Percentiles rank a stretch among this genome's conserved stretches.
These are phyloP conservation scores for Dissophora ornata DNA, from an alignment of 192 early-diverging fungal genomes.

Conservation along the genomic window DNA sequence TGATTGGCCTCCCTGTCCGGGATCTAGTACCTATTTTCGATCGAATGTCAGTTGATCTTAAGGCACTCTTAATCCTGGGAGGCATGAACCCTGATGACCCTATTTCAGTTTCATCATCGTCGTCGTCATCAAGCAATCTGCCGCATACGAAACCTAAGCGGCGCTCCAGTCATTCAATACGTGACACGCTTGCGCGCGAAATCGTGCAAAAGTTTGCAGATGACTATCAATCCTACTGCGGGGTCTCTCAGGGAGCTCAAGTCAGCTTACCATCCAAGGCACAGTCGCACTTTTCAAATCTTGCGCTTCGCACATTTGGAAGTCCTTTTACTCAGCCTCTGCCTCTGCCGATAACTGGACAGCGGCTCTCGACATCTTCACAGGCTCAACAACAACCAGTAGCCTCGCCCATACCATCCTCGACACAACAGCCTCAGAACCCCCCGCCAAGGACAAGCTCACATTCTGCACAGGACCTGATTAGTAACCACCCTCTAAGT, in stretches of 20 bases:
- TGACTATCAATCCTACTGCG: slow-evolving; percentile 23
- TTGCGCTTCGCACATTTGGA: slow-evolving; percentile 18
- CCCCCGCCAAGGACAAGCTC: no score
- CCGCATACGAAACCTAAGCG: background rate
- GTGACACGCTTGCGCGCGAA: background rate
- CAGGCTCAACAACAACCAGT: slow-evolving; percentile 4
- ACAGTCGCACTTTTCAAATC: slow-evolving; percentile 29
- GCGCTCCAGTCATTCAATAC: background rate
- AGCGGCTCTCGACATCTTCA: background rate
- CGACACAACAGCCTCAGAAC: background rate
- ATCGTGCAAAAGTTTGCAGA: slow-evolving; percentile 23
- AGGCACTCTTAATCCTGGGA: background rate
- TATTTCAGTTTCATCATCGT: background rate
- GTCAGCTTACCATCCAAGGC: slow-evolving; percentile 14
- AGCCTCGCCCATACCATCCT: background rate
- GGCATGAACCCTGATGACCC: background rate
- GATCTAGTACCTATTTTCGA: slow-evolving; percentile 30
- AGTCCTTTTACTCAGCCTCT: background rate
- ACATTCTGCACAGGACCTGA: background rate
- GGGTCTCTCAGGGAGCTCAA: background rate
- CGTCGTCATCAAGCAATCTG: background rate
- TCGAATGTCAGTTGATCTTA: slow-evolving; percentile 5
- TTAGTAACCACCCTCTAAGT: background rate
- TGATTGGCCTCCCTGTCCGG: slow-evolving; percentile 6
- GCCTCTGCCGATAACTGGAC: background rate